These are phyloP conservation scores for Oryza meridionalis DNA, from an alignment of 176 grass and related monocot species.

Conservation along the genomic window DNA sequence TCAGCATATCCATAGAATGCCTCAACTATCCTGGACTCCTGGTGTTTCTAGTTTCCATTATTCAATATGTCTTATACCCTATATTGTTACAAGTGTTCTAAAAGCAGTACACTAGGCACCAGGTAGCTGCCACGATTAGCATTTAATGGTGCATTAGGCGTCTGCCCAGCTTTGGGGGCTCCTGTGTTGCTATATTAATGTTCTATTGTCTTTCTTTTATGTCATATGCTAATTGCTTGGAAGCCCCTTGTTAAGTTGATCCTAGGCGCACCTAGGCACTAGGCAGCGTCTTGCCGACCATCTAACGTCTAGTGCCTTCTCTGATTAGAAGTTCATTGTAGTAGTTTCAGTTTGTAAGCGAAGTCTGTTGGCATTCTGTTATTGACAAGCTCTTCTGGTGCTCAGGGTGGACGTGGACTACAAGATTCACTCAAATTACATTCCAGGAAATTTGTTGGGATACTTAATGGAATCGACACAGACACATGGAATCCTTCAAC, in stretches of 20 bases:
- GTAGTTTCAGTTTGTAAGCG: constrained; percentile 13
- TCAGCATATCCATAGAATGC: background rate
- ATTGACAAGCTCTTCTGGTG: constrained; percentile 38
- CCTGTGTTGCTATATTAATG: background rate
- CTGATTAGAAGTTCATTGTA: too few species aligned
- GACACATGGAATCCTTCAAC: constrained; percentile 92
- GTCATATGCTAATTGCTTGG: background rate
- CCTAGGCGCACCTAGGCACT: too few species aligned
- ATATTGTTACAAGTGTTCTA: background rate
- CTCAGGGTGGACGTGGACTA: constrained; percentile 83
- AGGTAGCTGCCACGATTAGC: background rate
- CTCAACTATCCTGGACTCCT: background rate
- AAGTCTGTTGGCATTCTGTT: constrained; percentile 21
- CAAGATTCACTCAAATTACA: constrained; percentile 80
- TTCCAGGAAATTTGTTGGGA: constrained; percentile 92
- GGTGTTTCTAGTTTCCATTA: background rate
- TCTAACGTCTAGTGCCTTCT: background rate
- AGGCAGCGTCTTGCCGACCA: too few species aligned
- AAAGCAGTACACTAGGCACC: too few species aligned
- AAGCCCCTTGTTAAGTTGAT: too few species aligned
- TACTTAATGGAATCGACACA: constrained; percentile 95
- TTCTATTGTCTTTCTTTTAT: background rate
- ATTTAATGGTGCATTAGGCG: background rate
- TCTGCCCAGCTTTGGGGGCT: background rate
- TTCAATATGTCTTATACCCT: background rate